Evolutionary conservation across 306 rosid genomes (phyloP), one percentile per base, ranked within the genome.

Genomic region (Fagus crenata): DNA sequence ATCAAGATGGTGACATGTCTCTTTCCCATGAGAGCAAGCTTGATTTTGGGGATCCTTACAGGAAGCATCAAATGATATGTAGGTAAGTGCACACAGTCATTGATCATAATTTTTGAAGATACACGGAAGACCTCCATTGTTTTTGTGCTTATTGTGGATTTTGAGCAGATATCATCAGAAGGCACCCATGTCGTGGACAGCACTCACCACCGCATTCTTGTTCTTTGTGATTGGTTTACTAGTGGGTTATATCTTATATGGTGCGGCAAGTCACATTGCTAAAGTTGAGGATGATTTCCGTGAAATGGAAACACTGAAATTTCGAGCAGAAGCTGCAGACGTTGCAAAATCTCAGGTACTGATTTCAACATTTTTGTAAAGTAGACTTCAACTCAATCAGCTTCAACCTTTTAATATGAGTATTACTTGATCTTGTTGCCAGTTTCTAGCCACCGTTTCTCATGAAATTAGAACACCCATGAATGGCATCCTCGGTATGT

Each of bases 391-490:
- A 71, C 74, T 43, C 46, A 37, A 68, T 80, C 80, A 70, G 65
- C 60, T 39, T 56, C 75, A n/a, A n/a, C 73, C 60, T 63, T 69
- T 31, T 36, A 73, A 63, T 80, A 46, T 42, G 74, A 74, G 36
- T 78, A 74, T 81, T 72, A 37, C 49, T 43, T 14, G 17, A 70
- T 81, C 58, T 80, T 73, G 22, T 49, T 84, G 73, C 65, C 91
- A 92, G 97, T 93, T 93, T 89, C 90, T 96, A 75, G 99, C 99
- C 41, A 96, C 98, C 17, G 98, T 96, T 53, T 96, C 99, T 74
- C 99, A 96, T 76, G 99, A 96, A 93, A 96, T 96, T 35, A 87
- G 99, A 84, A 96, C 99, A n/a, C 99, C 99, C 35, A 93, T 96
- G 98, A 93, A 96, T 72, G 99, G 99, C 77, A 90, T 96, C 78